These are phyloP conservation scores for Trichoderma pleuroti DNA, from an alignment of 2,329 filamentous ascomycete genomes.

Conservation along the genomic window DNA sequence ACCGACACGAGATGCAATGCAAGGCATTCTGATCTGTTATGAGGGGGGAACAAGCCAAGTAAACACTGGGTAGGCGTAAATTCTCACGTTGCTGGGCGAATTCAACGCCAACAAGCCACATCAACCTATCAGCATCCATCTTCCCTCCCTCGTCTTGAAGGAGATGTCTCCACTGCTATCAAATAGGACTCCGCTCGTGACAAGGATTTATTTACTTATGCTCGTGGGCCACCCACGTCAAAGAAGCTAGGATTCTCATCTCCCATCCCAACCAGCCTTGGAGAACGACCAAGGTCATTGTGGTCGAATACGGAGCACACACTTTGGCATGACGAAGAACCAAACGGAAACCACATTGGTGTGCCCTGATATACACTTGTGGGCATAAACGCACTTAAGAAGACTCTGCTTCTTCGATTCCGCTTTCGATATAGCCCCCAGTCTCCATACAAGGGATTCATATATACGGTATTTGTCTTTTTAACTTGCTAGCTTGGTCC, in stretches of 20 bases:
- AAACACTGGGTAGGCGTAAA: background rate
- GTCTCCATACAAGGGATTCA: background rate
- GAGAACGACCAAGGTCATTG: background rate
- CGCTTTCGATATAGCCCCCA: background rate
- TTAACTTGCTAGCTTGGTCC: background rate
- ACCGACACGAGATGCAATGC: background rate
- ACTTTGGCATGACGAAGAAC: background rate
- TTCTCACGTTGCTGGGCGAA: background rate
- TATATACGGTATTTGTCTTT: background rate
- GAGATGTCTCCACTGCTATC: background rate
- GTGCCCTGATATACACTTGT: background rate
- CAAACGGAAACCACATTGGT: background rate
- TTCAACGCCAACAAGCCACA: background rate
- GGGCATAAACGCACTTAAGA: background rate
- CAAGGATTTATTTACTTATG: background rate
- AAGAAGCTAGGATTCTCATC: background rate
- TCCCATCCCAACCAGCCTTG: background rate
- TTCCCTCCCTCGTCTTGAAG: background rate
- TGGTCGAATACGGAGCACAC: background rate
- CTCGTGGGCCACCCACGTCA: conserved; percentile 1
- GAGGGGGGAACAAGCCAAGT: background rate
- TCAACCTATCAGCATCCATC: conserved; percentile 1
- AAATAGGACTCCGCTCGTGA: background rate
- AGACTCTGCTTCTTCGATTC: background rate
- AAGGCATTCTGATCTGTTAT: background rate